Conservation (phyloP, 768 basidiomycete species). For the Lentinula guzmanii region DNA sequence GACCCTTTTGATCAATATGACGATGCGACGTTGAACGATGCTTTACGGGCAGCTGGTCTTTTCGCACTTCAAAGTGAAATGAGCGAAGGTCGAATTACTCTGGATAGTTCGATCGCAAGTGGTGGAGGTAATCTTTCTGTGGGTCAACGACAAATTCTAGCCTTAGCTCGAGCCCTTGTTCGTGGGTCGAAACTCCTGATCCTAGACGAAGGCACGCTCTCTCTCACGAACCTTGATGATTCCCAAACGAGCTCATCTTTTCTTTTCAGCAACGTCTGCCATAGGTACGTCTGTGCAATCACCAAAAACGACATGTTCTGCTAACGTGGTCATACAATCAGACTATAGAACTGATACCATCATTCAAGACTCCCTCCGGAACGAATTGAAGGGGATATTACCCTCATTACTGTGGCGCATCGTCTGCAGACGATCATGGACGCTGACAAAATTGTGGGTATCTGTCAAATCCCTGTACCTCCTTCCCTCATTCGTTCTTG, state of each 20-base stretch:
- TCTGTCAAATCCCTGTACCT: constrained; percentile 7
- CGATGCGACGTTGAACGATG: constrained; percentile 31
- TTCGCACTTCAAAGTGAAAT: constrained; percentile 27
- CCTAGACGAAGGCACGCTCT: constrained; percentile 26
- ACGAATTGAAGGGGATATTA: constrained; percentile 55
- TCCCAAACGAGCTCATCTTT: not conserved
- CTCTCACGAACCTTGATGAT: too few species aligned
- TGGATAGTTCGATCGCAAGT: constrained; percentile 24
- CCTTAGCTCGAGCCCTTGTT: constrained; percentile 37
- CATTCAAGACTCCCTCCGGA: constrained; percentile 65
- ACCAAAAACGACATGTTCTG: not conserved
- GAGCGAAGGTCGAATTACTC: constrained; percentile 21
- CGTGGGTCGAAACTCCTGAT: constrained; percentile 17
- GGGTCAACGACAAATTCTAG: constrained; percentile 44
- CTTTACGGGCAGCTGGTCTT: constrained; percentile 29
- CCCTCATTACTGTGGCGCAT: constrained; percentile 66
- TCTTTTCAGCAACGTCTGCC: constrained; percentile 33
- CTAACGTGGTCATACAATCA: constrained; percentile 6
- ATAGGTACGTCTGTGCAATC: constrained; percentile 30
- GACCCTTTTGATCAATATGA: constrained; percentile 43
- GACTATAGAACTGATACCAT: constrained; percentile 63
- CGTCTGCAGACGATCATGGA: constrained; percentile 65
- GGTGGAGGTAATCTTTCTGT: constrained; percentile 29
- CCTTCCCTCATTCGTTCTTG: constrained; percentile 11
- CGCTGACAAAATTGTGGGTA: constrained; percentile 46